Evolutionary conservation across 495 filamentous ascomycete genomes (phyloP).

Genomic region (Mycothermus thermophilus): DNA sequence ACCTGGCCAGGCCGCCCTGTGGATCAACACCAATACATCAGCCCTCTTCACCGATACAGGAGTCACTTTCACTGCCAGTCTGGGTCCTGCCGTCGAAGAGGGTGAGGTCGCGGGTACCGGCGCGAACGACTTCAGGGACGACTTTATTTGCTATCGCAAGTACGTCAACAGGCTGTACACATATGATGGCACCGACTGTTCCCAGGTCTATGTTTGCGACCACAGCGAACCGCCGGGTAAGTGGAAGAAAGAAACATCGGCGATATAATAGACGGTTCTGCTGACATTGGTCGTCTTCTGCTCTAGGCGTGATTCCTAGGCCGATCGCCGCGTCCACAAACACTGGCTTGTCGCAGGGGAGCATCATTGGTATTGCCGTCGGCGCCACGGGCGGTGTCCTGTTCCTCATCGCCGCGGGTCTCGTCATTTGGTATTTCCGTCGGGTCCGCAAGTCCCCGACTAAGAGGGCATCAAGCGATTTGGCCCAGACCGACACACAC

Average conservation of each 20-base stretch:
- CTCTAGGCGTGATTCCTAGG: too few relatives aligned
- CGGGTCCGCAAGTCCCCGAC: background rate
- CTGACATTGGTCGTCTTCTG: too few relatives aligned
- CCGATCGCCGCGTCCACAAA: too few relatives aligned
- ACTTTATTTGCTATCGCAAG: conserved; percentile 26
- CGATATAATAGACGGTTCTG: too few relatives aligned
- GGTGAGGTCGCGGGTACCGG: conserved; percentile 24
- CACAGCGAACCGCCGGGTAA: conserved; percentile 16
- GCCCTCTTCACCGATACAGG: conserved; percentile 21
- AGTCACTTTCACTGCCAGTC: conserved; percentile 18
- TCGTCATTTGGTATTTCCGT: conserved; percentile 11
- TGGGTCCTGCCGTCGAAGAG: conserved; percentile 18
- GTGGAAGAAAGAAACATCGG: too few relatives aligned
- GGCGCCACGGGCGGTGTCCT: conserved; percentile 10
- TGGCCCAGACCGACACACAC: background rate
- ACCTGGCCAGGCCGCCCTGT: conserved; percentile 16
- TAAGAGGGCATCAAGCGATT: background rate
- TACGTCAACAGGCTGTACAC: conserved; percentile 16
- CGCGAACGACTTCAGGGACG: conserved; percentile 23
- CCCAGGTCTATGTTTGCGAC: conserved; percentile 24
- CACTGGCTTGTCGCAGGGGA: conserved; percentile 16
- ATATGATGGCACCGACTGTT: conserved; percentile 17
- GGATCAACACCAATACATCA: conserved; percentile 21
- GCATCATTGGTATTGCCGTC: conserved; percentile 14
- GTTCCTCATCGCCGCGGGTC: conserved; percentile 1